Evolutionary conservation across 2,329 filamentous ascomycete genomes (phyloP), one percentile per base, ranked within the genome.

Genomic region (Cordyceps cateniannulata): DNA sequence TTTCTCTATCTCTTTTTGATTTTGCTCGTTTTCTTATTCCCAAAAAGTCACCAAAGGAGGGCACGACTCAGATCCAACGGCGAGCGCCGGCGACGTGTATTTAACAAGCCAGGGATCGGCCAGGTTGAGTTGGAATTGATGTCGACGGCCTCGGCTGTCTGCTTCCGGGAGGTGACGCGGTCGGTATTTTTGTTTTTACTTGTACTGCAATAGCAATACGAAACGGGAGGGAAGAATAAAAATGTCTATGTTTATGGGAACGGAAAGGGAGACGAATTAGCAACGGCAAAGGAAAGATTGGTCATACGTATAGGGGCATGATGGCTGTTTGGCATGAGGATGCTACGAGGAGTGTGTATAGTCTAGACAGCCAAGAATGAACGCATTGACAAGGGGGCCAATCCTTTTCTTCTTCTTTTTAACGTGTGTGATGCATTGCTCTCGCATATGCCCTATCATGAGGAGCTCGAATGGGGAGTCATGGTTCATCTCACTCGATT

Each of bases 301-400:
- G 50, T 57, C 59, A 56, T 55, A 48, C 18, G 59, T 52, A 61
- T 61, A 61, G 52, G 59, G 50, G 59, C 59, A 54, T 55, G 59
- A 55, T 61, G 59, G 59, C 59, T 61, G 59, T 61, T 55, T 55
- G 35, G 59, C 59, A 55, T 32, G 50, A 61, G 42, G 45, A 51
- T 51, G 45, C 38, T n/a, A 47, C 10, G 52, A 42, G 27, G 51
- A n/a, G 12, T 29, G 59, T 61, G 59, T 61, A 61, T 57, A 61
- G 59, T 61, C 59, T 61, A 61, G 59, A 52, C 59, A 61, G 59
- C 59, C 59, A 52, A n/a, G 25, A 61, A 61, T 61, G 59, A 51
- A 61, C 53, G 59, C 59, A 61, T 61, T 61, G 51, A 61, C 32
- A 40, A 48, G n/a, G 48, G 25, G 18, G 7, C 49, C n/a, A n/a